Base-by-base conservation (phyloP, 306 rosid genomes). In the Senna tora region DNA sequence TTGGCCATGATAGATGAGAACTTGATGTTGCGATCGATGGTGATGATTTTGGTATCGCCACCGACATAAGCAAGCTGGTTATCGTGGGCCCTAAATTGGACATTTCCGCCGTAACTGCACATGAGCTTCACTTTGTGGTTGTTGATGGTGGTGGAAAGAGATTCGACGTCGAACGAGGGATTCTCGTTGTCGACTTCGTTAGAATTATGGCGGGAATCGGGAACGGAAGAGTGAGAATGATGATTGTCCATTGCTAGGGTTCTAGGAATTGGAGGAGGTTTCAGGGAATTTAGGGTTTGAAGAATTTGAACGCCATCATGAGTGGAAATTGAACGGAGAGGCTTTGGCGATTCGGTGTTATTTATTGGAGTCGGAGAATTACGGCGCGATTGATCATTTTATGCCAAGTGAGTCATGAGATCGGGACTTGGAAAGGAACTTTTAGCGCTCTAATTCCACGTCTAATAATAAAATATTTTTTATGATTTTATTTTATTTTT, bases 21-120 rank as follows among this genome's bases (percentile, higher is more conserved):
- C 71, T 62, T 77, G 69, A 85, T 45, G 66, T 22, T 75, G 59
- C 93, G 87, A 60, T 88, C 93, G 36, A 85, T 80, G 67, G 87
- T 9, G 21, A 88, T 73, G 69, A 85, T 88, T 75, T 88, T 88
- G 64, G 90, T 88, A 20, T 88, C 90, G 17, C 93, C 93, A 43
- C 85, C 90, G 39, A 86, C 74, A 56, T 88, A 88, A 17, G 85
- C 80, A 46, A 88, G 90, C 72, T 88, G 88, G 57, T 85, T 84
- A 68, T 88, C 93, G 47, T 85, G 82, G 2, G 74, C 38, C 42
- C 88, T 79, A 49, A 87, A 87, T 53, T 85, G 93, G 54, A 88
- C 79, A 64, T 81, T 85, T 15, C 93, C 93, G 55, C 85, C 88
- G 56, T 85, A 88, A 77, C 88, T 83, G 71, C 93, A 85, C 88